These are phyloP conservation scores for Aphanomyces astaci DNA, from an alignment of 352 stramenopile genomes.

Conservation along the genomic window DNA sequence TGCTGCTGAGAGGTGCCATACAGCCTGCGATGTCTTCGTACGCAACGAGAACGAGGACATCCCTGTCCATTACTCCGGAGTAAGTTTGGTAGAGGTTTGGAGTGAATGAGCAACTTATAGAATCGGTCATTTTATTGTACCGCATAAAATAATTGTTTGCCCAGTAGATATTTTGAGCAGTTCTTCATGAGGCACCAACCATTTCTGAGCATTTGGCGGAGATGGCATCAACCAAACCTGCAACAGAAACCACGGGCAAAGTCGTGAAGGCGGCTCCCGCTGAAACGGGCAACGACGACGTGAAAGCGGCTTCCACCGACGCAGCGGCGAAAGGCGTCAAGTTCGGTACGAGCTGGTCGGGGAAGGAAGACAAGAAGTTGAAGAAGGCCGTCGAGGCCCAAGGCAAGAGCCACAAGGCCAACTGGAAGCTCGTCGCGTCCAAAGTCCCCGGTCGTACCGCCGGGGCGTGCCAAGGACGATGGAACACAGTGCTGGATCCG, in stretches of 20 bases:
- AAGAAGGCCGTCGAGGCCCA: conserved; percentile 5
- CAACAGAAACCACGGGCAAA: too few species aligned
- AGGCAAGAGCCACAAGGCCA: conserved; percentile 15
- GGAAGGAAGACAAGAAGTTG: conserved; percentile 17
- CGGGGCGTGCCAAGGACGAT: conserved; percentile 15
- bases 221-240: too few species aligned
- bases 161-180: background rate
- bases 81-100: too few species aligned
- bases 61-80: too few species aligned
- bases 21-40: too few species aligned
- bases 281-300: too few species aligned
- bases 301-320: too few species aligned
- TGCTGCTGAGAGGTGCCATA: too few species aligned
- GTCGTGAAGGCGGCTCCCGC: too few species aligned
- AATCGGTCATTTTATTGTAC: too few species aligned
- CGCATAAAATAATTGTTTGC: background rate
- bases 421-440: conserved; percentile 16
- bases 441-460: background rate
- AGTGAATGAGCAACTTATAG: too few species aligned
- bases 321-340: conserved; percentile 2
- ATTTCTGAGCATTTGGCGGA: background rate
- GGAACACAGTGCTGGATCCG: conserved; percentile 17
- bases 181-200: background rate
- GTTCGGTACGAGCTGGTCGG: conserved; percentile 11
- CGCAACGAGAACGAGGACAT: too few species aligned